Conservation (phyloP, 192 early-diverging fungal species). For the Spizellomyces punctatus region DNA sequence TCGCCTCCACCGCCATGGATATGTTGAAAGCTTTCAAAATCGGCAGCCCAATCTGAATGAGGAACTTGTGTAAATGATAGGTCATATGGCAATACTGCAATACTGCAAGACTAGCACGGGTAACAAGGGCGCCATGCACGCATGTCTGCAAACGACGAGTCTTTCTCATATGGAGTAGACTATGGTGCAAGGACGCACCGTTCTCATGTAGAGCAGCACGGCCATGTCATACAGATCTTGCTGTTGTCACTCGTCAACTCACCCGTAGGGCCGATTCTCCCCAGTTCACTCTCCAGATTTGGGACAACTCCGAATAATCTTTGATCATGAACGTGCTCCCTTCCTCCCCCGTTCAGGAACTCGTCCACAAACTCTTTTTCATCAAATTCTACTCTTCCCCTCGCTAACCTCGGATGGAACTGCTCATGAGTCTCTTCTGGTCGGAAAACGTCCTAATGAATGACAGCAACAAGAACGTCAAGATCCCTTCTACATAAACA, state of each 20-base stretch:
- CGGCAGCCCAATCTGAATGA: slow-evolving; percentile 3
- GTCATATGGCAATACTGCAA: no score
- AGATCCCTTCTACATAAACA: not conserved
- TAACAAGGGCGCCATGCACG: no score
- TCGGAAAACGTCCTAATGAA: not conserved
- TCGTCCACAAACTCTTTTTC: not conserved
- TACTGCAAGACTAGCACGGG: no score
- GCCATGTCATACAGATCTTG: not conserved
- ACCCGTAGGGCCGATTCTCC: not conserved
- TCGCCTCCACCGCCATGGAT: not conserved
- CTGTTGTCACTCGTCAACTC: not conserved
- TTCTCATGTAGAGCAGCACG: not conserved
- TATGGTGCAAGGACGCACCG: not conserved
- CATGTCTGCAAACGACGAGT: no score
- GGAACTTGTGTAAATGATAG: no score
- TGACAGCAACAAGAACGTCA: not conserved
- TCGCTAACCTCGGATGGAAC: not conserved
- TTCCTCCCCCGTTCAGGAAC: not conserved
- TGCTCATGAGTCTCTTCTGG: not conserved
- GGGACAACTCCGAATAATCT: no score
- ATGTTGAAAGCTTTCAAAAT: slow-evolving; percentile 4
- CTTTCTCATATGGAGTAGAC: no score
- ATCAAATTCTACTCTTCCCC: not conserved
- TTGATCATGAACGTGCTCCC: no score
- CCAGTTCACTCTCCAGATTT: no score